A percentile compares a stretch with the other conserved stretches of the same genome.
phyloP scores from a whole-genome alignment of 805 yeast genomes.

The Debaryomyces hansenii region DNA sequence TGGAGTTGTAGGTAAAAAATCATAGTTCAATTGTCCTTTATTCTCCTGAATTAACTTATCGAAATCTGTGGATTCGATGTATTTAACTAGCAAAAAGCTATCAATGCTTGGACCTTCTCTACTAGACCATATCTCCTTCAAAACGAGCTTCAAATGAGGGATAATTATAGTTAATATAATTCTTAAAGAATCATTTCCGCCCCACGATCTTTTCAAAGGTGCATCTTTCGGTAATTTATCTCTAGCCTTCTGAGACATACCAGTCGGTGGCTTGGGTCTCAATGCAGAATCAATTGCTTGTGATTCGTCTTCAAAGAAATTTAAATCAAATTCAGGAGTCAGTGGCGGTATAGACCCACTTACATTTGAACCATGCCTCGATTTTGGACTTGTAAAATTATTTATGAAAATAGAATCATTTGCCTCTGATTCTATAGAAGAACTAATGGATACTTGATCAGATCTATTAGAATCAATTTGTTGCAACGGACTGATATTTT shows the following conservation, averaged over 20 bases:
- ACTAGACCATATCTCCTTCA: constrained; percentile 27
- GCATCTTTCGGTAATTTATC: constrained; percentile 53
- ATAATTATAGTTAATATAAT: constrained; percentile 42
- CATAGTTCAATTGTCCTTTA: constrained; percentile 34
- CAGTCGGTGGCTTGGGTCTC: constrained; percentile 53
- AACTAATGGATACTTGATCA: constrained; percentile 7
- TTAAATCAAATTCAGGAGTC: background rate
- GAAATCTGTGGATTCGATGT: constrained; percentile 41
- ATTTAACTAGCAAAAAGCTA: constrained; percentile 32
- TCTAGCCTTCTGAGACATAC: constrained; percentile 59
- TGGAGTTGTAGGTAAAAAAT: constrained; percentile 43
- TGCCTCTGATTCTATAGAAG: constrained; percentile 4
- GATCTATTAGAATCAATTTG: constrained; percentile 8
- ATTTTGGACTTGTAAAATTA: constrained; percentile 2
- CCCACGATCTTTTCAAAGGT: constrained; percentile 54
- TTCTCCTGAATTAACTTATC: constrained; percentile 16
- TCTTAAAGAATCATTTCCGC: constrained; percentile 51
- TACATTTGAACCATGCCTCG: background rate
- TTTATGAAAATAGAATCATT: constrained; percentile 8
- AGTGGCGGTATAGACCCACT: constrained; percentile 2
- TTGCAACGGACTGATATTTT: background rate
- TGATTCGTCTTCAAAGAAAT: constrained; percentile 6
- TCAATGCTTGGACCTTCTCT: constrained; percentile 19
- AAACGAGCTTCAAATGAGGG: constrained; percentile 30
- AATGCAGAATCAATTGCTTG: constrained; percentile 40